Evolutionary conservation across 768 basidiomycete genomes (phyloP).

Genomic region (Sporobolomyces phaffii): DNA sequence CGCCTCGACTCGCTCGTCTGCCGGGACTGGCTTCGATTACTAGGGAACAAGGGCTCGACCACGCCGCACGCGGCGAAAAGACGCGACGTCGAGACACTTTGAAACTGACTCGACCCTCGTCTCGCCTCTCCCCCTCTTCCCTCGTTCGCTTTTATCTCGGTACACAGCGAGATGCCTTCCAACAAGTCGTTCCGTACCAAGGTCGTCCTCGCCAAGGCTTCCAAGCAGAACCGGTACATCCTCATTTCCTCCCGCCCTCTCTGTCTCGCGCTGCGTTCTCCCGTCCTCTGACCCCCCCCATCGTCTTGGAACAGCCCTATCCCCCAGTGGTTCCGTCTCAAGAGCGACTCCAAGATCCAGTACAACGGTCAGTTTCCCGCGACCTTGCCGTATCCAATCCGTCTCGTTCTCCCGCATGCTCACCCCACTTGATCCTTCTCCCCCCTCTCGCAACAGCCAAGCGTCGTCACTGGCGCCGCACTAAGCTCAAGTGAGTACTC

Average conservation of each 20-base stretch:
- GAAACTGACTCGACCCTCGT: neutral
- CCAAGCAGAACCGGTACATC: constrained; percentile 85
- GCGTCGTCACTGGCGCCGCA: constrained; percentile 98
- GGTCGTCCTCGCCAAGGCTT: constrained; percentile 91
- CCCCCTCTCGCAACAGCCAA: constrained; percentile 51
- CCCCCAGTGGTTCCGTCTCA: constrained; percentile 95
- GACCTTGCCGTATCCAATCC: neutral
- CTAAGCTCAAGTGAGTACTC: constrained; percentile 59
- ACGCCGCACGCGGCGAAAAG: neutral
- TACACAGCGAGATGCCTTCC: constrained; percentile 60
- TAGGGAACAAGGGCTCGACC: neutral
- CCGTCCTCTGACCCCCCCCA: neutral
- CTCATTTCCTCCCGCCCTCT: neutral
- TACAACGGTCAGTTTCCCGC: constrained; percentile 15
- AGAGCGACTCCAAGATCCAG: constrained; percentile 91
- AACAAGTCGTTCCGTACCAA: constrained; percentile 98
- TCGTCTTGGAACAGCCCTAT: constrained; percentile 62
- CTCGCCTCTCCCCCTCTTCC: neutral
- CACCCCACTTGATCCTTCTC: neutral
- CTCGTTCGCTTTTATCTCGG: neutral
- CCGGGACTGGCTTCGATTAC: no score
- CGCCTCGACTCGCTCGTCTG: no score
- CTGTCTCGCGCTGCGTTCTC: neutral
- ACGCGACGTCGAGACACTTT: no score
- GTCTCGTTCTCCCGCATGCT: neutral